Evolutionary conservation across 352 stramenopile species (phyloP).

Genomic region (Globisporangium apiculatum): DNA sequence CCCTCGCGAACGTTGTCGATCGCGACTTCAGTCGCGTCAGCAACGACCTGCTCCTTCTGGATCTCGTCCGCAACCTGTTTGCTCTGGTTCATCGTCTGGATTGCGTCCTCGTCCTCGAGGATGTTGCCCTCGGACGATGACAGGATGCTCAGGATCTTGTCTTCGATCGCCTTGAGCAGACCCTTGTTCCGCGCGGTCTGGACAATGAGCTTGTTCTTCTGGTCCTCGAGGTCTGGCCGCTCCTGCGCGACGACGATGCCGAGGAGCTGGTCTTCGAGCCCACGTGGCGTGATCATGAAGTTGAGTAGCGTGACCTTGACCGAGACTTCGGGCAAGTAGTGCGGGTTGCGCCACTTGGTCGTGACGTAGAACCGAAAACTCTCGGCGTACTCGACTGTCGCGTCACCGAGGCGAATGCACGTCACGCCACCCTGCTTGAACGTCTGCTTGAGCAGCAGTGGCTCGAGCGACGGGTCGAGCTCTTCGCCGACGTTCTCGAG

Average conservation of each 20-base stretch:
- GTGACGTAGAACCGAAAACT: conserved; percentile 94
- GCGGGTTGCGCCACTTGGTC: conserved; percentile 91
- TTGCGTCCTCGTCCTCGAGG: conserved; percentile 89
- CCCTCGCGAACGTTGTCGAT: conserved; percentile 85
- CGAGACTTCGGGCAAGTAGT: conserved; percentile 91
- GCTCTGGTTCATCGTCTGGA: conserved; percentile 90
- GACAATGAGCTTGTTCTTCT: conserved; percentile 91
- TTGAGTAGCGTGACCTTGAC: conserved; percentile 93
- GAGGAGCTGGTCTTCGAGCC: conserved; percentile 90
- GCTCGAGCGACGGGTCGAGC: conserved; percentile 90
- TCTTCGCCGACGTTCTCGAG: conserved; percentile 92
- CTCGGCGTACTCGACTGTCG: conserved; percentile 89
- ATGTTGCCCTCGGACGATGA: conserved; percentile 90
- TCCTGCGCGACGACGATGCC: conserved; percentile 91
- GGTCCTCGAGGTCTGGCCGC: conserved; percentile 88
- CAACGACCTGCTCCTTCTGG: conserved; percentile 88
- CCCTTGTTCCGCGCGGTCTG: conserved; percentile 89
- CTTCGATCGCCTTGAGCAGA: conserved; percentile 91
- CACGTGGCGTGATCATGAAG: conserved; percentile 94
- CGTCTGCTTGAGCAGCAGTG: conserved; percentile 90
- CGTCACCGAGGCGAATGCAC: conserved; percentile 90
- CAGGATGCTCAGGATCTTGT: conserved; percentile 92
- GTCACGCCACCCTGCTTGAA: conserved; percentile 92
- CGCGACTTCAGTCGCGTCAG: conserved; percentile 87
- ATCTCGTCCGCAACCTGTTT: conserved; percentile 90